phyloP scores from a whole-genome alignment of 441 rosid genomes.

The Croton laevigatus region DNA sequence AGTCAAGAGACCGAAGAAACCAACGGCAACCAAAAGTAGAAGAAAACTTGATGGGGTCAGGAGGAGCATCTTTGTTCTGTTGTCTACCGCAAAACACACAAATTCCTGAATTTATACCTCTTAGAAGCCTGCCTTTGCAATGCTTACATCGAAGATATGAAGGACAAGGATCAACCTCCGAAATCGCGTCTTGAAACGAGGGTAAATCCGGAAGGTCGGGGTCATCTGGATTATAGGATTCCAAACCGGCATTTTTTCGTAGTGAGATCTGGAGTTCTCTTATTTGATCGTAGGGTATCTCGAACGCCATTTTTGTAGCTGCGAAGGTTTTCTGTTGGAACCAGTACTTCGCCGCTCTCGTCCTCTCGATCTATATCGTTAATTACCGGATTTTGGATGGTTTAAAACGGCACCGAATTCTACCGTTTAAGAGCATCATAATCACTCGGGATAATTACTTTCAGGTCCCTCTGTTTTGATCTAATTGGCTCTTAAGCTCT shows the following conservation, averaged over 20 bases:
- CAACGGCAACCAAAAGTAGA: slow-evolving; percentile 59
- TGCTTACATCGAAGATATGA: slow-evolving; percentile 58
- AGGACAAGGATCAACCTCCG: slow-evolving; percentile 61
- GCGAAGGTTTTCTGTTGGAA: background rate
- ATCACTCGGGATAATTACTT: too few relatives aligned
- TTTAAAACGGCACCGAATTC: background rate
- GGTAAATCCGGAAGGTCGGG: slow-evolving; percentile 41
- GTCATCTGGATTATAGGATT: slow-evolving; percentile 45
- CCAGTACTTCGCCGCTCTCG: background rate
- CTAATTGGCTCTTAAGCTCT: too few relatives aligned
- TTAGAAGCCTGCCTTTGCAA: slow-evolving; percentile 64
- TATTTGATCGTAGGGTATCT: slow-evolving; percentile 57
- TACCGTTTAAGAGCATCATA: background rate
- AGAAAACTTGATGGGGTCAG: slow-evolving; percentile 63
- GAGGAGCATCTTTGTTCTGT: slow-evolving; percentile 43
- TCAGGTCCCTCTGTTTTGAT: too few relatives aligned
- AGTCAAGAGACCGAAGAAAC: slow-evolving; percentile 61
- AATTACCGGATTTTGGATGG: background rate
- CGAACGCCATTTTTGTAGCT: slow-evolving; percentile 45
- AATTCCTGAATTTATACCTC: slow-evolving; percentile 54
- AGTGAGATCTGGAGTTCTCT: slow-evolving; percentile 55
- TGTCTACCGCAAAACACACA: slow-evolving; percentile 81
- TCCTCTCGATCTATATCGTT: background rate
- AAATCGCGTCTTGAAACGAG: slow-evolving; percentile 40
- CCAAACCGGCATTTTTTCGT: slow-evolving; percentile 55